Evolutionary conservation across 192 early-diverging fungal genomes (phyloP), one percentile per base, ranked within the genome.

Genomic region (Ambispora gerdemannii): DNA sequence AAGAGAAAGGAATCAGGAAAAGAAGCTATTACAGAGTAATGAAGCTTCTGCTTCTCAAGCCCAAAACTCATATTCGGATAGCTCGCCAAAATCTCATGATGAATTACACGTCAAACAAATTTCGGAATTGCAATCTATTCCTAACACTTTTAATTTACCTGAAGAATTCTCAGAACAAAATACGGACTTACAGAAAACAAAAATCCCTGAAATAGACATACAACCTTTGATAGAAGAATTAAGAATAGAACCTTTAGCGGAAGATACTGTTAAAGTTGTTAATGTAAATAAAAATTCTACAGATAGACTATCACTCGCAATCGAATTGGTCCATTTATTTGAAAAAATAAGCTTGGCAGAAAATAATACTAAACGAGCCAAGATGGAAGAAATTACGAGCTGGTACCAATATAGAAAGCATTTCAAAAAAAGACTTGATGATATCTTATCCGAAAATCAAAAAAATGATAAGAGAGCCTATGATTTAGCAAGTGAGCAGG

Each of bases 111-210:
- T 56, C 53, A 56, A 56, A 56, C 53, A 56, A 56, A 56, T 56
- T 56, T 56, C 25, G 25, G 53, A 56, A 56, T 56, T 22, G 53
- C 53, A 56, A 56, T 56, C 53, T 56, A 56, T 56, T 56, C 25
- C 53, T 56, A 56, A 56, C 53, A 56, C 53, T 56, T 22, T 22
- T 56, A 56, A 56, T 56, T 56, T 56, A 56, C 53, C 53, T 56
- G 53, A 56, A n/a, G 20, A 17, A 65, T 60, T 33, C 19, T 63
- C 61, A 63, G 61, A 63, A 63, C 34, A 63, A 38, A 63, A 63
- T 63, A 32, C 34, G n/a, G 53, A 56, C 53, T 56, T 56, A 56
- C 53, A 56, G 53, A 67, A 67, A 67, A 67, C n/a, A 51, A 67
- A 67, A 67, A 32, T 28, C 31, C 6, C 50, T 32, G 50, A 50